Evolutionary conservation across 2,329 filamentous ascomycete species (phyloP).

Genomic region (Trichoderma sp.): DNA sequence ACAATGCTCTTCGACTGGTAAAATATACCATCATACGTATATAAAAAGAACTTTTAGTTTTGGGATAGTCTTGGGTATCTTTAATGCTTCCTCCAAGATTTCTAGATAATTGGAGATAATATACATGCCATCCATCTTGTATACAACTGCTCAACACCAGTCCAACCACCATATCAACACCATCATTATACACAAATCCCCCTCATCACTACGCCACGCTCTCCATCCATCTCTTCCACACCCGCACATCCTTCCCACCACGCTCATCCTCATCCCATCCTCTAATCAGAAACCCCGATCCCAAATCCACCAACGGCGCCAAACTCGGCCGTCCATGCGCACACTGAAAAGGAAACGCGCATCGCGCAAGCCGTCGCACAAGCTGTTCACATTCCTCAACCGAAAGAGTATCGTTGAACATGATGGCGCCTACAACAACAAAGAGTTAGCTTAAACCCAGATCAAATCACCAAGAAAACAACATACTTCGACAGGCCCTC

Average conservation of each 20-base stretch:
- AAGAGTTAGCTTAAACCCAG: not conserved
- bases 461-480: not conserved
- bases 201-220: not conserved
- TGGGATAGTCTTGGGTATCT: too few species aligned
- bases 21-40: too few species aligned
- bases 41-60: too few species aligned
- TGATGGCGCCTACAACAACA: conserved; percentile 59
- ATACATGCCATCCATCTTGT: not conserved
- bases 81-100: too few species aligned
- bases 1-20: too few species aligned
- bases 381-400: conserved; percentile 56
- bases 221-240: conserved; percentile 28
- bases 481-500: conserved; percentile 66
- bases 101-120: not conserved
- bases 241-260: not conserved
- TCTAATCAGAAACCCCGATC: conserved; percentile 28
- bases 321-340: conserved; percentile 72
- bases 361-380: conserved; percentile 55
- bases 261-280: conserved; percentile 27
- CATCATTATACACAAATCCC: not conserved
- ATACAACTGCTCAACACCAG: not conserved
- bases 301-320: conserved; percentile 58
- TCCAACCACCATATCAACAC: not conserved
- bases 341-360: conserved; percentile 76
- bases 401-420: conserved; percentile 74